Evolutionary conservation across 2,329 filamentous ascomycete species (phyloP), one percentile per base, ranked within the genome.

Genomic region (Nothophoma quercina): DNA sequence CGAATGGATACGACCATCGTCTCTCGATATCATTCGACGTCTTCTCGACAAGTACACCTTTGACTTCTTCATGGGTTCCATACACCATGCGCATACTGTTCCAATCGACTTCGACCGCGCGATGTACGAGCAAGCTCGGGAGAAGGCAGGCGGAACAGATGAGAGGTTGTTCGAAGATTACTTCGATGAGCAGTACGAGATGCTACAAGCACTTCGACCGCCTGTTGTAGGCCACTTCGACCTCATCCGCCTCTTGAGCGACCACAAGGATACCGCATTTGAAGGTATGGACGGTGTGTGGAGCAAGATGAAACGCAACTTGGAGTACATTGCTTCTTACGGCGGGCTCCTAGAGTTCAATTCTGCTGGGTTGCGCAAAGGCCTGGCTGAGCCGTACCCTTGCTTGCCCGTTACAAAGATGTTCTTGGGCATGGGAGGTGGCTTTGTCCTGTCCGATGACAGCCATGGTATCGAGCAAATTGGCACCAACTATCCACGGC

Each of bases 201-300:
- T 99, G 93, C 80, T 99, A 38, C 74, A 76, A 46, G 80, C 83
- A 7, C 75, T 96, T 59, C 78, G 79, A 62, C 95, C 95, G 25
- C 84, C 85, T 7, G 82, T 99, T 10, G 88, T 99, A 4, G 95
- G 93, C 0, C 95, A 99, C 76, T 96, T 99, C 71, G 95, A 99
- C 76, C 84, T 99, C 16, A 88, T 98, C 47, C 82, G 93, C 10
- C 77, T 99, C 58, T 81, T 95, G 71, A 92, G 89, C 64, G 83
- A 85, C 51, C 81, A 89, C 16, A 88, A 89, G 0, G 83, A 83
- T 40, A 74, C 83, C 30, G 85, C 87, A 58, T 79, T 91, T 51
- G 77, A 78, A 30, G 69, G 70, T 55, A 86, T 85, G 80, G 67
- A 73, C 2, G 74, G 78, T 3, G 89, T 96, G 0, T 98, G 93